A percentile compares a stretch with the other conserved stretches of the same genome.
Evolutionary conservation across 2,329 filamentous ascomycete genomes (phyloP).

Genomic region (Sarocladiaceae sp.): DNA sequence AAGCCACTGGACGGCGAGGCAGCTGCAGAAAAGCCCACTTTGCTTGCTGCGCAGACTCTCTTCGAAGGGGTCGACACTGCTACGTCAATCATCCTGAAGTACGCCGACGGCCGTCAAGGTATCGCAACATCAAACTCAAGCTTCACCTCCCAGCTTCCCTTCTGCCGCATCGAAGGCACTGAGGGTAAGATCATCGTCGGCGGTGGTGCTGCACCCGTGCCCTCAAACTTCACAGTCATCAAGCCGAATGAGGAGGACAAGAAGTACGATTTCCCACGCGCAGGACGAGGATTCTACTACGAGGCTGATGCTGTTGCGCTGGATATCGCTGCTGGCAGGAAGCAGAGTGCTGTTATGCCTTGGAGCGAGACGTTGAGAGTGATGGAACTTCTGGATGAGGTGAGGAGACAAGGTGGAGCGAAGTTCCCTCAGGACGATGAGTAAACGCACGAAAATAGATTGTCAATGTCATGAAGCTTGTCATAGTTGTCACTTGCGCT

Average conservation of each 20-base stretch:
- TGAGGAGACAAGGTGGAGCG: constrained; percentile 29
- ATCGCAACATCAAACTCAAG: constrained; percentile 35
- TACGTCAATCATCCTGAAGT: constrained; percentile 34
- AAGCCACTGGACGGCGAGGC: constrained; percentile 30
- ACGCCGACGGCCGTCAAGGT: constrained; percentile 33
- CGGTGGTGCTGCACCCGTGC: constrained; percentile 26
- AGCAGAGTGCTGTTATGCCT: constrained; percentile 37
- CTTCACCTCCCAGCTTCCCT: constrained; percentile 18
- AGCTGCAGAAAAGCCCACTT: too few species aligned
- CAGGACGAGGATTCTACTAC: constrained; percentile 35
- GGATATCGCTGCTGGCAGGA: constrained; percentile 32
- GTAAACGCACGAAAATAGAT: too few species aligned
- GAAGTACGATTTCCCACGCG: constrained; percentile 31
- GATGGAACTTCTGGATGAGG: constrained; percentile 43
- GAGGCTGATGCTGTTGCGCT: constrained; percentile 40
- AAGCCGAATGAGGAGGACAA: constrained; percentile 23
- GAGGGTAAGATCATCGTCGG: constrained; percentile 32
- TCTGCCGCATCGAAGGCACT: constrained; percentile 37
- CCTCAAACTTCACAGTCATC: constrained; percentile 30
- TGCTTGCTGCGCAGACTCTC: constrained; percentile 31
- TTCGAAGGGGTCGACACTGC: constrained; percentile 27
- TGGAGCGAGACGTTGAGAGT: constrained; percentile 41
- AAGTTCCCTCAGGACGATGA: constrained; percentile 24
- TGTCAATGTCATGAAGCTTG: too few species aligned
- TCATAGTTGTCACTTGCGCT: too few species aligned